Conservation (phyloP, 768 basidiomycete species). For the Dictyophora rubrovolvata region DNA sequence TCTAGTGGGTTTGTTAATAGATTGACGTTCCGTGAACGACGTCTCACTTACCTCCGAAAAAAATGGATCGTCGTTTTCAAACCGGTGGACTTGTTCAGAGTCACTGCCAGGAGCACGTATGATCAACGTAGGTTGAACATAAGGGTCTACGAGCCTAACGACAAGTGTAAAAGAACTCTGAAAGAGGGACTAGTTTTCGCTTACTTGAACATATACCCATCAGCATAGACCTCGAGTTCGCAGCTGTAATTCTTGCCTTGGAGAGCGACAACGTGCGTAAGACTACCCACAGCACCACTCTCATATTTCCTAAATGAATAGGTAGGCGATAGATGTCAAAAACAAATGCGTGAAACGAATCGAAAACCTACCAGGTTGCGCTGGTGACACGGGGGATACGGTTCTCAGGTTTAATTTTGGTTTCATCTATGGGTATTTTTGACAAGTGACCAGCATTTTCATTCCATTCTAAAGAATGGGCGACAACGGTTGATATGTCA, state of each 20-base stretch:
- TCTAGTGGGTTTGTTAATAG: slow-evolving; percentile 18
- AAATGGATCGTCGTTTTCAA: slow-evolving; percentile 83
- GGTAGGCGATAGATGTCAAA: neutral
- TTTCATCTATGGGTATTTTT: slow-evolving; percentile 78
- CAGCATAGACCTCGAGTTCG: slow-evolving; percentile 88
- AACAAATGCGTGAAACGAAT: neutral
- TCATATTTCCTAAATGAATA: slow-evolving; percentile 70
- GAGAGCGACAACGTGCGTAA: slow-evolving; percentile 83
- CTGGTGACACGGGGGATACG: slow-evolving; percentile 90
- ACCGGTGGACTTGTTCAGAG: slow-evolving; percentile 55
- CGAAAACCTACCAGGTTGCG: slow-evolving; percentile 64
- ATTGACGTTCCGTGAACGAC: neutral
- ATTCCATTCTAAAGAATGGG: slow-evolving; percentile 88
- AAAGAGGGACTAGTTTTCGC: slow-evolving; percentile 13
- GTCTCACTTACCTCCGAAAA: slow-evolving; percentile 63
- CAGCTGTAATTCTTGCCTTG: slow-evolving; percentile 92
- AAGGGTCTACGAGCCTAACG: slow-evolving; percentile 76
- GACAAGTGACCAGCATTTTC: slow-evolving; percentile 80
- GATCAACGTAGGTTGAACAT: slow-evolving; percentile 82
- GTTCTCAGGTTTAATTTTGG: slow-evolving; percentile 72
- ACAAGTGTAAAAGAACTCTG: slow-evolving; percentile 4
- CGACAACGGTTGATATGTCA: slow-evolving; percentile 67
- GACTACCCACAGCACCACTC: slow-evolving; percentile 85
- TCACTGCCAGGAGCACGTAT: slow-evolving; percentile 80
- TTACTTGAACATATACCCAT: slow-evolving; percentile 82